A percentile compares a stretch with the other conserved stretches of the same genome.
These are phyloP conservation scores for Podaxis sp. DNA, from an alignment of 768 basidiomycete species.

Conservation along the genomic window DNA sequence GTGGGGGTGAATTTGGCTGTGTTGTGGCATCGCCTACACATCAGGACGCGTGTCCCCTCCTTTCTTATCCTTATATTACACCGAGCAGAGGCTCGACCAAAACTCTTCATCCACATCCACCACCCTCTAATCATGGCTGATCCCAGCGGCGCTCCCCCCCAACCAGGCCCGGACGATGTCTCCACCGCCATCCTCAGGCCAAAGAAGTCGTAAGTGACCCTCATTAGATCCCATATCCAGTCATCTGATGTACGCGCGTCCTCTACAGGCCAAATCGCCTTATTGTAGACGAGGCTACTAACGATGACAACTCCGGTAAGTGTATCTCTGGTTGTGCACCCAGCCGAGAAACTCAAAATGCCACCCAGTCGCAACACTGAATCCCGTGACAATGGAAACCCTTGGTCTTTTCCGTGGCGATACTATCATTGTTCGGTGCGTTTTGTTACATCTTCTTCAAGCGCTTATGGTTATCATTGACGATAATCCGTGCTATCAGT, in stretches of 20 bases:
- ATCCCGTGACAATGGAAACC: slow-evolving; percentile 94
- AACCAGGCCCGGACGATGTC: slow-evolving; percentile 83
- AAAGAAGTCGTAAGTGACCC: slow-evolving; percentile 87
- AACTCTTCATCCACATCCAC: slow-evolving; percentile 18
- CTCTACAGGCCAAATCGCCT: slow-evolving; percentile 85
- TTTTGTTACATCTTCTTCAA: background rate
- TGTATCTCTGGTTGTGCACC: background rate
- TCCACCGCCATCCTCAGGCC: slow-evolving; percentile 94
- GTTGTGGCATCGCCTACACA: slow-evolving; percentile 22
- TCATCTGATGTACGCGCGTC: slow-evolving; percentile 16
- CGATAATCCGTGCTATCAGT: slow-evolving; percentile 33
- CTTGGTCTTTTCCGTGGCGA: slow-evolving; percentile 95
- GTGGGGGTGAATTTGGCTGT: slow-evolving; percentile 27
- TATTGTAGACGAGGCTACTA: slow-evolving; percentile 90
- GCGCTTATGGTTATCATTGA: background rate
- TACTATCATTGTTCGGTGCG: slow-evolving; percentile 88
- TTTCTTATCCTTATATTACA: slow-evolving; percentile 20
- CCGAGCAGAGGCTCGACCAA: slow-evolving; percentile 18
- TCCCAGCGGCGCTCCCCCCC: slow-evolving; percentile 78
- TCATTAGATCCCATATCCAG: background rate
- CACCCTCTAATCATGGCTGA: slow-evolving; percentile 42
- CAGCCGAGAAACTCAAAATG: slow-evolving; percentile 9
- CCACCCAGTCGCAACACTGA: slow-evolving; percentile 81
- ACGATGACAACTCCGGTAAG: slow-evolving; percentile 95
- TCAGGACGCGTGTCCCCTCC: slow-evolving; percentile 37